Conservation (phyloP, 768 basidiomycete species). For the Tulasnella sp. region DNA sequence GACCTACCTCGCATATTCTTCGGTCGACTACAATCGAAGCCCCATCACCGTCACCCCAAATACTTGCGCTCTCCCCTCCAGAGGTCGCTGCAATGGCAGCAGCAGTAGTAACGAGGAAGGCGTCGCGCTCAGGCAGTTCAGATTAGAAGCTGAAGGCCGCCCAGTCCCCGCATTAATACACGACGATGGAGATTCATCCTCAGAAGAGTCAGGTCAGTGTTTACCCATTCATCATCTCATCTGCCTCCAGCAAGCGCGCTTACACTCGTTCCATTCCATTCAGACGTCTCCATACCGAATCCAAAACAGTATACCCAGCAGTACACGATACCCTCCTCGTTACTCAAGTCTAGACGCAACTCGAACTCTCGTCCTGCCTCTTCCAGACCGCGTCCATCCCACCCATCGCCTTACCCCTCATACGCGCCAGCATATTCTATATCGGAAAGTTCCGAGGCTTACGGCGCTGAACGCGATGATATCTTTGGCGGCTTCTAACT, state of each 20-base stretch:
- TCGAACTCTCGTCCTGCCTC: background rate
- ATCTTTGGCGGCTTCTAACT: slow-evolving; percentile 12
- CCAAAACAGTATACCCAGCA: background rate
- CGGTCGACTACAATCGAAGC: slow-evolving; percentile 11
- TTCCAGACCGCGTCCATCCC: background rate
- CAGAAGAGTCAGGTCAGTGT: slow-evolving; percentile 15
- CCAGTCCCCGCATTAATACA: slow-evolving; percentile 1
- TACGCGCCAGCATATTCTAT: slow-evolving; percentile 3
- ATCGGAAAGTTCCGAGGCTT: background rate
- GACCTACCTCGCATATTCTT: slow-evolving; percentile 11
- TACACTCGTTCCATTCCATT: background rate
- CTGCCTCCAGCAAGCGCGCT: background rate
- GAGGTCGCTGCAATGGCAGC: slow-evolving; percentile 11
- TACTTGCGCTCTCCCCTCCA: background rate
- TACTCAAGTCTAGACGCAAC: background rate
- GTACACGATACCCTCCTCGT: slow-evolving; percentile 4
- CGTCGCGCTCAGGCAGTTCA: slow-evolving; percentile 7
- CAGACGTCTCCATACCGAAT: slow-evolving; percentile 5
- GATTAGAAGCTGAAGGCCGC: slow-evolving; percentile 8
- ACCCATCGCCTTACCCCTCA: background rate
- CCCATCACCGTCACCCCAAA: slow-evolving; percentile 13
- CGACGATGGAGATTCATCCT: slow-evolving; percentile 6
- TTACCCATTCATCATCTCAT: background rate
- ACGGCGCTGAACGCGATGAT: slow-evolving; percentile 2
- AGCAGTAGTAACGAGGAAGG: slow-evolving; percentile 6